Evolutionary conservation across 2,329 filamentous ascomycete species (phyloP).

Genomic region (Furcasterigmium furcatum): DNA sequence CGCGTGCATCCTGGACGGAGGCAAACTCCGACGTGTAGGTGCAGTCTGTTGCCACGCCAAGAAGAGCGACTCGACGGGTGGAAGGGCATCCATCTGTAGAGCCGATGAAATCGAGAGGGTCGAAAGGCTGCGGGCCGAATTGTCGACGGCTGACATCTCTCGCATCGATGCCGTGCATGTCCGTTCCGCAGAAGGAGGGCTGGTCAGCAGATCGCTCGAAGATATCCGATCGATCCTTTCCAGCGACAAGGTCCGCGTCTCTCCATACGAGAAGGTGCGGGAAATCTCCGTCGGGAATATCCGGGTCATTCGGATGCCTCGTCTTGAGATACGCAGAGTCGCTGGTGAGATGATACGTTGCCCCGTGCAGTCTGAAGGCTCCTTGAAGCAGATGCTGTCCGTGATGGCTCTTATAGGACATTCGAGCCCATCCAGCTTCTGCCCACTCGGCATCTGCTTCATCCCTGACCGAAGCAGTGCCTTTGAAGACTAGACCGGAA

Average conservation of each 20-base stretch:
- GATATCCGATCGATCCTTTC: background rate
- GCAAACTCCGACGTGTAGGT: constrained; percentile 71
- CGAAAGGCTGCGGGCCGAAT: background rate
- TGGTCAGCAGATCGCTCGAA: background rate
- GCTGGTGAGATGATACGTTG: constrained; percentile 11
- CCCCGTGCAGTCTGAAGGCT: constrained; percentile 10
- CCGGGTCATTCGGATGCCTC: background rate
- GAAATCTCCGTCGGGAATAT: background rate
- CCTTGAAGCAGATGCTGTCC: constrained; percentile 8
- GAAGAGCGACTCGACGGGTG: constrained; percentile 75
- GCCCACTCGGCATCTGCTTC: background rate
- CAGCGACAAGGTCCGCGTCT: background rate
- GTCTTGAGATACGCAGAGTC: constrained; percentile 7
- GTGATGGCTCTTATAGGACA: constrained; percentile 5
- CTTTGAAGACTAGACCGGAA: background rate
- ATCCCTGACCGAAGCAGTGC: background rate
- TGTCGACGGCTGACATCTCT: background rate
- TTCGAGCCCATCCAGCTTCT: constrained; percentile 7
- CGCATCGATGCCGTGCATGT: background rate
- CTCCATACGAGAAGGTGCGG: constrained; percentile 9
- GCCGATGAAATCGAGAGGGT: constrained; percentile 56
- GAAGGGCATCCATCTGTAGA: constrained; percentile 73
- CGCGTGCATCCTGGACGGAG: constrained; percentile 53
- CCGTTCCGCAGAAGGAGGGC: background rate
- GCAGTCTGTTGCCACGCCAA: constrained; percentile 92